Conservation (phyloP, 148 eudicot species). For the Polygonum maritimum region DNA sequence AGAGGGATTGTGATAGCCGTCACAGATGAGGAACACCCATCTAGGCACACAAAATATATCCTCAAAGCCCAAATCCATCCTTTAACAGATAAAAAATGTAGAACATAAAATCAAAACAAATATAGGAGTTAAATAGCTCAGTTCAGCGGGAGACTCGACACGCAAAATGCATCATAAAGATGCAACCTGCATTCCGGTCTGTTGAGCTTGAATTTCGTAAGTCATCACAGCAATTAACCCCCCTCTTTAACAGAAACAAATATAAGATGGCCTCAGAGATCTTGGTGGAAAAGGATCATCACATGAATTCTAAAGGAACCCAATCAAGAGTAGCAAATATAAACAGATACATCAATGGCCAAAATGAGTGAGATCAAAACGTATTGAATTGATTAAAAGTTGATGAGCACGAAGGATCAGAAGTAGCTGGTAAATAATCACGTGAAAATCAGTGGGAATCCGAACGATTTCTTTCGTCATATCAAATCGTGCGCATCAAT, state of each 20-base stretch:
- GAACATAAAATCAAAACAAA: no score
- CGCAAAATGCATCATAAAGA: constrained; percentile 26
- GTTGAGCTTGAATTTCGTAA: constrained; percentile 70
- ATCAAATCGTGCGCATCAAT: neutral
- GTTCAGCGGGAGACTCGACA: constrained; percentile 54
- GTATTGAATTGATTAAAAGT: no score
- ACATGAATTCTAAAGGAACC: neutral
- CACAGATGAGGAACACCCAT: neutral
- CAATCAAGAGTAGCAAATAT: no score
- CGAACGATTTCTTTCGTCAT: constrained; percentile 11
- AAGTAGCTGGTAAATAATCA: constrained; percentile 13
- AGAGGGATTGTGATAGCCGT: constrained; percentile 1
- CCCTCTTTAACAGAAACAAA: neutral
- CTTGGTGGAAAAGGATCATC: neutral
- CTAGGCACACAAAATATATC: neutral
- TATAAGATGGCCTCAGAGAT: neutral
- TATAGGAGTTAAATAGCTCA: no score
- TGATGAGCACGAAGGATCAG: constrained; percentile 4
- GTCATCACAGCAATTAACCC: constrained; percentile 43
- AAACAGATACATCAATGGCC: no score
- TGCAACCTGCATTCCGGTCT: constrained; percentile 57
- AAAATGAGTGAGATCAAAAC: no score
- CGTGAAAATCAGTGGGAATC: constrained; percentile 6
- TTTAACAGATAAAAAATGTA: neutral
- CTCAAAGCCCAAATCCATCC: neutral